Evolutionary conservation across 1,284 basidiomycete genomes (phyloP).

Genomic region (Bjerkandera adusta): DNA sequence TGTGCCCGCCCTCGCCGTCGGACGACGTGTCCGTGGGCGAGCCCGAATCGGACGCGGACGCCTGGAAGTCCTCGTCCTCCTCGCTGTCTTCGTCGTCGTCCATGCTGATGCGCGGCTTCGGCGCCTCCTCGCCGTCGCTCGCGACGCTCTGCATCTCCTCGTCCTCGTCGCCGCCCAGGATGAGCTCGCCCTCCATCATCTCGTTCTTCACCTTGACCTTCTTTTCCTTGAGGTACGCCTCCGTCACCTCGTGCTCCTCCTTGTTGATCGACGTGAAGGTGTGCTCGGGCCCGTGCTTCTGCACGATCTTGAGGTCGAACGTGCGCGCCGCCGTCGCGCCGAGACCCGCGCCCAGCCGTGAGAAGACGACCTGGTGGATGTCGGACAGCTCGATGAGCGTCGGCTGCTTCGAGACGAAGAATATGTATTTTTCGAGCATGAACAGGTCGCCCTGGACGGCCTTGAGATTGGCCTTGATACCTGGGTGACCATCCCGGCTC

Average conservation of each 20-base stretch:
- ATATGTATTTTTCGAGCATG: slow-evolving; percentile 96
- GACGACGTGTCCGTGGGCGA: slow-evolving; percentile 79
- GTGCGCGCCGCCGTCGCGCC: slow-evolving; percentile 84
- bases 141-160: slow-evolving; percentile 81
- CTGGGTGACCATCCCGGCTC: slow-evolving; percentile 75
- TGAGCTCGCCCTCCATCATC: slow-evolving; percentile 86
- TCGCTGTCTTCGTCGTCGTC: slow-evolving; percentile 80
- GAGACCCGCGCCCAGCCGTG: slow-evolving; percentile 90
- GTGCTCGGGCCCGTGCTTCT: slow-evolving; percentile 79
- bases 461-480: slow-evolving; percentile 97
- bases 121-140: slow-evolving; percentile 66
- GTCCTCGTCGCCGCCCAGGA: slow-evolving; percentile 76
- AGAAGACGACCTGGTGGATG: slow-evolving; percentile 91
- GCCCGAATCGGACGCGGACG: slow-evolving; percentile 79
- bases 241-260: slow-evolving; percentile 90
- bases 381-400: slow-evolving; percentile 90
- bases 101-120: slow-evolving; percentile 49
- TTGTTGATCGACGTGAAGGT: slow-evolving; percentile 94
- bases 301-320: slow-evolving; percentile 92
- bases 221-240: slow-evolving; percentile 85
- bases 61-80: slow-evolving; percentile 91
- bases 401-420: slow-evolving; percentile 98
- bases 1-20: slow-evolving; percentile 69
- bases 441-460: slow-evolving; percentile 97
- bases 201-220: slow-evolving; percentile 96